A percentile compares a stretch with the other conserved stretches of the same genome.
Evolutionary conservation across 768 basidiomycete species (phyloP).

Genomic region (Lentinus brumalis): DNA sequence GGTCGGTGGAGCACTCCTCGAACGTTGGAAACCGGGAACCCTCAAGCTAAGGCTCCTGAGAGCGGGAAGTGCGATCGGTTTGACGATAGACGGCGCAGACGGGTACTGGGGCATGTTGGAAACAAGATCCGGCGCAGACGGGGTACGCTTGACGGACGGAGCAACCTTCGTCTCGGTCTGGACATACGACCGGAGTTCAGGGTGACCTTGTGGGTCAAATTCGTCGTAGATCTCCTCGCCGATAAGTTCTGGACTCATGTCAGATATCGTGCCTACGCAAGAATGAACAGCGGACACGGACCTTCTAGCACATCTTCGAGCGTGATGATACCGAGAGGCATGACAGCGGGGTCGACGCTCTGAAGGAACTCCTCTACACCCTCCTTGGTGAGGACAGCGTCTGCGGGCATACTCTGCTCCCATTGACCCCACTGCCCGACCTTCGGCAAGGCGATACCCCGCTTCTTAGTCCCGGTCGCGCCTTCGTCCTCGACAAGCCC

Average conservation of each 20-base stretch:
- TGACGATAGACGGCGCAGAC: constrained; percentile 17
- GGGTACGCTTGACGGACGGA: constrained; percentile 16
- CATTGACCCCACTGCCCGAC: constrained; percentile 38
- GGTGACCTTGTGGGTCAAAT: constrained; percentile 73
- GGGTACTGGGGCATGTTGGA: constrained; percentile 3
- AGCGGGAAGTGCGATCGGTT: constrained; percentile 24
- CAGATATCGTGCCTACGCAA: neutral
- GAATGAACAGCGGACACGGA: constrained; percentile 22
- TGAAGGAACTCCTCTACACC: constrained; percentile 84
- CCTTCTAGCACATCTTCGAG: constrained; percentile 93
- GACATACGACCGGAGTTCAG: constrained; percentile 28
- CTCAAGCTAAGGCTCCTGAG: constrained; percentile 27
- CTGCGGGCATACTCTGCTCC: constrained; percentile 88
- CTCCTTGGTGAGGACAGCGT: constrained; percentile 77
- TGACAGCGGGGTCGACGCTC: constrained; percentile 77
- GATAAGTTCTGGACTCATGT: constrained; percentile 65
- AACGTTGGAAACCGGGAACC: constrained; percentile 24
- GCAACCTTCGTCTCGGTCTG: constrained; percentile 17
- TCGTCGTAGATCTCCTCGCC: constrained; percentile 94
- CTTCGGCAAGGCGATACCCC: constrained; percentile 12
- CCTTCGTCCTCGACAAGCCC: constrained; percentile 26
- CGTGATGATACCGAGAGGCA: constrained; percentile 90
- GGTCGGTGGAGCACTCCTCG: constrained; percentile 29
- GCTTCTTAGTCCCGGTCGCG: constrained; percentile 28
- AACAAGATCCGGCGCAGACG: constrained; percentile 24